A percentile compares a stretch with the other conserved stretches of the same genome.
phyloP scores from a whole-genome alignment of 495 filamentous ascomycete genomes.

The Talaromyces borbonicus region DNA sequence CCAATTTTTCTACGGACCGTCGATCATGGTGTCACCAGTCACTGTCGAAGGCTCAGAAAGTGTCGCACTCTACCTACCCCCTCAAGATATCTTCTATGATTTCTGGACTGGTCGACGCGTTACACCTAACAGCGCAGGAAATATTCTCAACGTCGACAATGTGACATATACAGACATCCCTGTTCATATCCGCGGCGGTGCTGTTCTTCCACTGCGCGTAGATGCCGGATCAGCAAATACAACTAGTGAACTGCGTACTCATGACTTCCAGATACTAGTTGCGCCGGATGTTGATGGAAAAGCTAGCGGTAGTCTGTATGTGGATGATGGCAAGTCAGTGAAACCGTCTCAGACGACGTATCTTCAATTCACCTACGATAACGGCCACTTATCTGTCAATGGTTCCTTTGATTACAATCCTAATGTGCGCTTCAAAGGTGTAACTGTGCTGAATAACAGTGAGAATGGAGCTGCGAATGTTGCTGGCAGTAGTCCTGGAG shows the following conservation, averaged over 20 bases:
- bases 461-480: neutral
- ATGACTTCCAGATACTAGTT: conserved; percentile 9
- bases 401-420: conserved; percentile 5
- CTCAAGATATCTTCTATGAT: conserved; percentile 53
- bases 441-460: neutral
- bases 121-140: conserved; percentile 32
- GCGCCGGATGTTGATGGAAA: conserved; percentile 8
- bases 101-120: conserved; percentile 54
- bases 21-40: conserved; percentile 57
- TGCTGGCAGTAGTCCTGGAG: neutral
- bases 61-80: conserved; percentile 54
- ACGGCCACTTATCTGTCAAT: neutral
- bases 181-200: conserved; percentile 53
- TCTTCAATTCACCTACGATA: conserved; percentile 4
- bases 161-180: conserved; percentile 63
- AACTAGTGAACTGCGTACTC: neutral
- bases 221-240: neutral
- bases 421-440: neutral
- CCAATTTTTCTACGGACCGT: conserved; percentile 59
- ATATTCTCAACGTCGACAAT: conserved; percentile 48
- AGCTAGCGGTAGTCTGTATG: conserved; percentile 10
- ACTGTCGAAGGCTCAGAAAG: conserved; percentile 32
- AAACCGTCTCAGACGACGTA: neutral
- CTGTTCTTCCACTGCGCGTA: conserved; percentile 46
- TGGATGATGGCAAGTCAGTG: conserved; percentile 10